Conservation (phyloP, 2,329 filamentous ascomycete species). For the Pseudomassariella vexata region DNA sequence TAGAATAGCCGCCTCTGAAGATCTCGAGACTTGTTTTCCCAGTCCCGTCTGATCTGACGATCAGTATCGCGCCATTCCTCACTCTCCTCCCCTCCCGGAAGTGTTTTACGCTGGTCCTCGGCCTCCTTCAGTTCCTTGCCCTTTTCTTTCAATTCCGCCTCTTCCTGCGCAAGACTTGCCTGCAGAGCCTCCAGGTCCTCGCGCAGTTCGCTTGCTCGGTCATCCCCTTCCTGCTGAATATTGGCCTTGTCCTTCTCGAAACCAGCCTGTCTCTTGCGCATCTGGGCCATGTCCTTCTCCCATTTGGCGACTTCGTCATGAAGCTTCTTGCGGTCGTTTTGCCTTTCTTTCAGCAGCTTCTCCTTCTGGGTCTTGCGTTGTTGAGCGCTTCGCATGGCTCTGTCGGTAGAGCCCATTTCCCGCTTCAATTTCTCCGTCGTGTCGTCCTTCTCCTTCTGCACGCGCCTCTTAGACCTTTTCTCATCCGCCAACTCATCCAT, state of each 20-base stretch:
- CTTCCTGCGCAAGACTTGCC: constrained; percentile 61
- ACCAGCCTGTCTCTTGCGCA: constrained; percentile 48
- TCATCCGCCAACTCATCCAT: constrained; percentile 68
- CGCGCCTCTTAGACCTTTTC: constrained; percentile 70
- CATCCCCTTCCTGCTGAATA: constrained; percentile 44
- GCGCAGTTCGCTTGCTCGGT: constrained; percentile 45
- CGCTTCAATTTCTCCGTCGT: constrained; percentile 78
- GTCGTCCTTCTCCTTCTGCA: constrained; percentile 85
- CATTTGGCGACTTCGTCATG: constrained; percentile 66
- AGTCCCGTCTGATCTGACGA: constrained; percentile 46
- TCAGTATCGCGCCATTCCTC: constrained; percentile 49
- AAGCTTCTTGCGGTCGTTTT: constrained; percentile 62
- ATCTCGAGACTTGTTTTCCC: constrained; percentile 47
- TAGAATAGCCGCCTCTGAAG: constrained; percentile 44
- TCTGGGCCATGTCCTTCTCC: constrained; percentile 55
- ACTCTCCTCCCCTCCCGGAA: constrained; percentile 56
- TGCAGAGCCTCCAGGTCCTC: constrained; percentile 56
- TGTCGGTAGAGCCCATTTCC: constrained; percentile 73
- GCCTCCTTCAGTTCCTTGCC: constrained; percentile 66
- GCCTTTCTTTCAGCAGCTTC: constrained; percentile 61
- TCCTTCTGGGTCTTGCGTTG: constrained; percentile 76
- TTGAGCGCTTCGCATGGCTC: constrained; percentile 74
- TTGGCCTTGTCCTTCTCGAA: constrained; percentile 49
- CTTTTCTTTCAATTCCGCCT: constrained; percentile 68
- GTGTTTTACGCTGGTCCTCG: constrained; percentile 62